Conservation (phyloP, 495 filamentous ascomycete genomes). For the Glutinoglossum americanum region DNA sequence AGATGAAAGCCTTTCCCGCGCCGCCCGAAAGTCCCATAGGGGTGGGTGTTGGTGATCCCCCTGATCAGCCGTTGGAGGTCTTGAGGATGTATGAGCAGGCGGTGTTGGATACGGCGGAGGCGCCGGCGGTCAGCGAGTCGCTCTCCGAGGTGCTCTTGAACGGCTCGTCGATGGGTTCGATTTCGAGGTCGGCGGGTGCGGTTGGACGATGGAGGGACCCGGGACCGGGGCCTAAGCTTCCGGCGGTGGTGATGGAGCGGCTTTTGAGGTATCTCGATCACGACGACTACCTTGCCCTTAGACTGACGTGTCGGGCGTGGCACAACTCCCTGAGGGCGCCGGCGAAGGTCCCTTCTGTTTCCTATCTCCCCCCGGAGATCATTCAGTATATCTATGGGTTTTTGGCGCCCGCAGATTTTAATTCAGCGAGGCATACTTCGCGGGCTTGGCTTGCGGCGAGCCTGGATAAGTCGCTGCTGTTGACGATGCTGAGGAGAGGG, state of each 20-base stretch:
- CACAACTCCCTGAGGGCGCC: neutral
- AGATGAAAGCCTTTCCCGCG: no score
- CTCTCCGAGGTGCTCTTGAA: neutral
- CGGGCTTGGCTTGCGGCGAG: constrained; percentile 43
- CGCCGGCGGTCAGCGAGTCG: neutral
- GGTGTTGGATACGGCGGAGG: neutral
- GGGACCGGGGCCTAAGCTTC: neutral
- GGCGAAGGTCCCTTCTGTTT: constrained; percentile 9
- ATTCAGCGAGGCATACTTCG: constrained; percentile 43
- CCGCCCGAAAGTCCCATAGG: no score
- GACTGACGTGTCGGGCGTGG: constrained; percentile 17
- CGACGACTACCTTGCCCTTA: constrained; percentile 6
- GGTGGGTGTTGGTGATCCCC: neutral
- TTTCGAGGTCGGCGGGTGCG: neutral
- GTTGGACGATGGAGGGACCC: neutral
- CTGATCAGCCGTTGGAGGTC: neutral
- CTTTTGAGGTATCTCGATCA: neutral
- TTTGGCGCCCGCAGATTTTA: constrained; percentile 37
- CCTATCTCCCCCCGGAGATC: constrained; percentile 34
- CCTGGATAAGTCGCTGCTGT: constrained; percentile 30
- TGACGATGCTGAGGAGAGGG: constrained; percentile 30
- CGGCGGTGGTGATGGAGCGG: neutral
- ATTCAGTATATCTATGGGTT: constrained; percentile 34
- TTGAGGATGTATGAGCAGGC: neutral
- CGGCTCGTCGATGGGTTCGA: neutral